A percentile compares a stretch with the other conserved stretches of the same genome.
These are phyloP conservation scores for Colletotrichum chlorophyti DNA, from an alignment of 2,329 filamentous ascomycete species.

Conservation along the genomic window DNA sequence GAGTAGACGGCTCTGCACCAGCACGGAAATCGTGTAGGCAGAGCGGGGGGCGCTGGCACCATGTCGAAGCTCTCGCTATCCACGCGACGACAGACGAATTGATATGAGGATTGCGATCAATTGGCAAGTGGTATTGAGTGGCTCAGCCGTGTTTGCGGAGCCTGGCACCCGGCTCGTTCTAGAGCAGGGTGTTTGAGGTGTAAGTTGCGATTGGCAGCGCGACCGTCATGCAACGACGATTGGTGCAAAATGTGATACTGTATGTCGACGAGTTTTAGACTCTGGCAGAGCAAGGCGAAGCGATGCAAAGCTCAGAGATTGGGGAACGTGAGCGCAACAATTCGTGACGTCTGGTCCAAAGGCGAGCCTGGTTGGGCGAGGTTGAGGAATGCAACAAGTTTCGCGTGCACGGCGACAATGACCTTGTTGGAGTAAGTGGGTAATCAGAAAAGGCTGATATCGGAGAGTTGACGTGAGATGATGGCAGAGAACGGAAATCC, in stretches of 20 bases:
- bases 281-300: constrained; percentile 4
- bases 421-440: constrained; percentile 29
- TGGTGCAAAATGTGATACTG: not conserved
- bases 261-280: constrained; percentile 6
- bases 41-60: constrained; percentile 61
- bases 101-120: not conserved
- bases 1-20: constrained; percentile 93
- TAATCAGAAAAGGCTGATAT: not conserved
- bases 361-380: not conserved
- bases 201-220: constrained; percentile 10
- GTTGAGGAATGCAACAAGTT: constrained; percentile 22
- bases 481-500: constrained; percentile 17
- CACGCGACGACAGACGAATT: not conserved
- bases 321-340: too few relatives aligned
- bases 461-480: constrained; percentile 23
- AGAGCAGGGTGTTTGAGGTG: constrained; percentile 7
- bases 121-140: constrained; percentile 4
- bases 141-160: constrained; percentile 12
- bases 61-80: constrained; percentile 43
- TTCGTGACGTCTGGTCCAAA: too few relatives aligned
- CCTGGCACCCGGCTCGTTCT: constrained; percentile 17
- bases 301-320: not conserved
- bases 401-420: constrained; percentile 28
- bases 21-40: constrained; percentile 85
- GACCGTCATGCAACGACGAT: constrained; percentile 7